Evolutionary conservation across 1,284 basidiomycete genomes (phyloP).

Genomic region (Pterula multifida): DNA sequence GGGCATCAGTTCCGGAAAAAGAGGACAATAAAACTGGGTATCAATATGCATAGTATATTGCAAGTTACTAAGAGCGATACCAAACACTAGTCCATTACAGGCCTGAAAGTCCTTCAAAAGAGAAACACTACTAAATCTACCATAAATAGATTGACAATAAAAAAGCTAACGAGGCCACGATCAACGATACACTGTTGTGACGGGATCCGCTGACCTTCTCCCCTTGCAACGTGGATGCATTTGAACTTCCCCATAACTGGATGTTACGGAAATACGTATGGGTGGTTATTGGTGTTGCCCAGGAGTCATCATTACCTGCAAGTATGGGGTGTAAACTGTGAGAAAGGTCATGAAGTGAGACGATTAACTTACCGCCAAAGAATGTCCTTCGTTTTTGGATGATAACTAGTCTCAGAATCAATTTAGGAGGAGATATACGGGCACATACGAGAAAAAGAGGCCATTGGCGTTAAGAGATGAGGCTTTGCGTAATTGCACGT

Average conservation of each 20-base stretch:
- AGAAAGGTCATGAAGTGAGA: slow-evolving; percentile 3
- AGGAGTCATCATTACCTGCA: slow-evolving; percentile 44
- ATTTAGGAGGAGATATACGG: slow-evolving; percentile 1
- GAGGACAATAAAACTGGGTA: too few relatives aligned
- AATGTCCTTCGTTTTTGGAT: slow-evolving; percentile 37
- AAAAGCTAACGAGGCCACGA: neutral
- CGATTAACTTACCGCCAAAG: slow-evolving; percentile 42
- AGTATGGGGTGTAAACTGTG: slow-evolving; percentile 6
- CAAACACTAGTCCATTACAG: too few relatives aligned
- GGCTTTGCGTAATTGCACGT: slow-evolving; percentile 39
- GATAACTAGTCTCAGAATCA: slow-evolving; percentile 5
- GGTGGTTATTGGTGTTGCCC: slow-evolving; percentile 48
- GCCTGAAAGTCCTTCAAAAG: too few relatives aligned
- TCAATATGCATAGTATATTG: too few relatives aligned
- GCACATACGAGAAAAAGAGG: slow-evolving; percentile 50
- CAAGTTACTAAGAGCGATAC: too few relatives aligned
- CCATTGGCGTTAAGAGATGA: slow-evolving; percentile 39
- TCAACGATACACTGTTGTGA: neutral
- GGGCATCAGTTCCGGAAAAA: too few relatives aligned
- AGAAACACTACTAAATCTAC: too few relatives aligned
- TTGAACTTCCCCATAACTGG: slow-evolving; percentile 35
- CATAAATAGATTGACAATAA: neutral
- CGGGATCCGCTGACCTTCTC: slow-evolving; percentile 17
- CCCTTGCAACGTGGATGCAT: slow-evolving; percentile 34
- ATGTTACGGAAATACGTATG: slow-evolving; percentile 66